Evolutionary conservation across 495 filamentous ascomycete species (phyloP).

Genomic region (Venustampulla echinocandica): DNA sequence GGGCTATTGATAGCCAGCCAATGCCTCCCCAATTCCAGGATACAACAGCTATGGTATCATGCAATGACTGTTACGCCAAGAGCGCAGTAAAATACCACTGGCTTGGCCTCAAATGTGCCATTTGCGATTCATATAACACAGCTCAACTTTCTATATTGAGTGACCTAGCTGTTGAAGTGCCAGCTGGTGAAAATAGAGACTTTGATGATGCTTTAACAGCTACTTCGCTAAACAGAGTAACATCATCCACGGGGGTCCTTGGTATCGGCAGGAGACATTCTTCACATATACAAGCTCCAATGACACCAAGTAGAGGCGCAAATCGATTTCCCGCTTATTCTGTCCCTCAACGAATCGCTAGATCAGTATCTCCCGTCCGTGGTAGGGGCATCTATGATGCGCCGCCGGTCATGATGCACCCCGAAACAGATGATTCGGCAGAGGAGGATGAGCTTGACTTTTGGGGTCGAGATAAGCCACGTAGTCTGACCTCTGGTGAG

Average conservation of each 20-base stretch:
- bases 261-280: constrained; percentile 30
- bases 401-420: constrained; percentile 11
- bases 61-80: constrained; percentile 90
- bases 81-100: constrained; percentile 85
- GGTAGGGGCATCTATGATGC: constrained; percentile 11
- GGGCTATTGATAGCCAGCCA: constrained; percentile 76
- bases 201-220: constrained; percentile 4
- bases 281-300: constrained; percentile 29
- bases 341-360: constrained; percentile 25
- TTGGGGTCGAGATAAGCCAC: constrained; percentile 46
- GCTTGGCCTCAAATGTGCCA: constrained; percentile 82
- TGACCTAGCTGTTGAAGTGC: constrained; percentile 19
- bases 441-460: constrained; percentile 51
- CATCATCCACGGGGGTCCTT: not conserved
- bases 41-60: constrained; percentile 73
- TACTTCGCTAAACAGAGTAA: constrained; percentile 4
- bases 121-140: constrained; percentile 81
- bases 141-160: constrained; percentile 53
- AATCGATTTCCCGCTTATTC: constrained; percentile 25
- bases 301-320: constrained; percentile 30
- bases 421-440: constrained; percentile 35
- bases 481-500: constrained; percentile 25
- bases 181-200: constrained; percentile 13
- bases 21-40: constrained; percentile 81
- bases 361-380: constrained; percentile 32